Evolutionary conservation across 176 grass and related monocot species (phyloP).

Genomic region (Elaeis guineensis): DNA sequence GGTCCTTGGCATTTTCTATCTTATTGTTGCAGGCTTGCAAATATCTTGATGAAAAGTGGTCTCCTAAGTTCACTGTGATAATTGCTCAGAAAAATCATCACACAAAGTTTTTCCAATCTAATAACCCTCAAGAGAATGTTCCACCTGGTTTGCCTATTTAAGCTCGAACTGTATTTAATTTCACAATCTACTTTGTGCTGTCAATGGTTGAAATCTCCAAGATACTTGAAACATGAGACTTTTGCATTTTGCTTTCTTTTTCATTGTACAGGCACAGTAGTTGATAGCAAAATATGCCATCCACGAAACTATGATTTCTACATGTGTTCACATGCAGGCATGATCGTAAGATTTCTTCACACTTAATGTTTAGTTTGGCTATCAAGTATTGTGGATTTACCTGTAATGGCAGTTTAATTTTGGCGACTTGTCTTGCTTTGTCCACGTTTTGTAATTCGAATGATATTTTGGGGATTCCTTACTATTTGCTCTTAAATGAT

Average conservation of each 20-base stretch:
- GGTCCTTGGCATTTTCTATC: neutral
- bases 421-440: neutral
- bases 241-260: neutral
- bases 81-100: constrained; percentile 94
- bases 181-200: too few species aligned
- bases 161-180: too few species aligned
- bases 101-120: constrained; percentile 66
- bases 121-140: constrained; percentile 49
- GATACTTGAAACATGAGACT: too few species aligned
- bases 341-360: constrained; percentile 56
- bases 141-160: constrained; percentile 44
- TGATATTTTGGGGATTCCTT: too few species aligned
- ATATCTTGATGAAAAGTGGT: constrained; percentile 62
- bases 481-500: too few species aligned
- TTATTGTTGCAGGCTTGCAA: constrained; percentile 65
- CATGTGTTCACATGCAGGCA: constrained; percentile 81
- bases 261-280: constrained; percentile 54
- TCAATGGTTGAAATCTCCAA: too few species aligned
- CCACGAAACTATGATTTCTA: constrained; percentile 91
- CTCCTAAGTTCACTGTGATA: constrained; percentile 69
- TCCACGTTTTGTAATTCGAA: neutral
- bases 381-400: neutral
- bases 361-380: neutral
- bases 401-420: neutral
- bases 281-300: constrained; percentile 78